Conservation (phyloP, 2,329 filamentous ascomycete genomes). For the Colletotrichum higginsianum region DNA sequence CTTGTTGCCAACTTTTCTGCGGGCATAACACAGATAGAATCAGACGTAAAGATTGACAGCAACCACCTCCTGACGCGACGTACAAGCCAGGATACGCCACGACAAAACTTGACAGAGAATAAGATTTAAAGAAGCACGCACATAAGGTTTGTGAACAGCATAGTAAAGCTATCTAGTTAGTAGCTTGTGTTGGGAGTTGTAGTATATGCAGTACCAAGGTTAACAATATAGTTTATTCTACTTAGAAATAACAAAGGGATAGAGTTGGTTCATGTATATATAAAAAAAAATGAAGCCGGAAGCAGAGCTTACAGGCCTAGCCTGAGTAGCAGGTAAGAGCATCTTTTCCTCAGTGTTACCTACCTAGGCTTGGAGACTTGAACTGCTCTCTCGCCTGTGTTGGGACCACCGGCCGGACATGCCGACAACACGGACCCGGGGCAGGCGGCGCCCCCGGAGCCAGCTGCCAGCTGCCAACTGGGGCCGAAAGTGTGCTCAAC, state of each 20-base stretch:
- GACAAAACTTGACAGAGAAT: not conserved
- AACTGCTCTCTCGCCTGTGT: not conserved
- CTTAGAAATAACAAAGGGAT: not conserved
- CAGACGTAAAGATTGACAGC: not conserved
- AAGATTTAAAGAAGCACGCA: too few relatives aligned
- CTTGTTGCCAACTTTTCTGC: not conserved
- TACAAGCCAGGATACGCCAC: not conserved
- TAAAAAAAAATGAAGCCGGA: not conserved
- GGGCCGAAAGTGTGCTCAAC: conserved; percentile 32
- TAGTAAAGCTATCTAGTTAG: too few relatives aligned
- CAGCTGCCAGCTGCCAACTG: conserved; percentile 10
- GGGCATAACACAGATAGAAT: not conserved
- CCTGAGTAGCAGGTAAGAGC: not conserved
- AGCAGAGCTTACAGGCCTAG: not conserved
- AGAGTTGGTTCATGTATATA: not conserved
- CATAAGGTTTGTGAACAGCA: too few relatives aligned
- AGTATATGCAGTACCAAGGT: not conserved
- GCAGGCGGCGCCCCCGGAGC: not conserved
- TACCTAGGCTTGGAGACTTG: not conserved
- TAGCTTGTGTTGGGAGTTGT: too few relatives aligned
- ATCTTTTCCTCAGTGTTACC: not conserved
- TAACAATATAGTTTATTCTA: too few relatives aligned
- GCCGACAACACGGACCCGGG: not conserved
- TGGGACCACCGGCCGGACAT: not conserved
- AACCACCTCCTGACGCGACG: not conserved